Percentiles rank a stretch among this genome's conserved stretches.
phyloP scores from a whole-genome alignment of 495 filamentous ascomycete species.

The Neurospora hispaniola region DNA sequence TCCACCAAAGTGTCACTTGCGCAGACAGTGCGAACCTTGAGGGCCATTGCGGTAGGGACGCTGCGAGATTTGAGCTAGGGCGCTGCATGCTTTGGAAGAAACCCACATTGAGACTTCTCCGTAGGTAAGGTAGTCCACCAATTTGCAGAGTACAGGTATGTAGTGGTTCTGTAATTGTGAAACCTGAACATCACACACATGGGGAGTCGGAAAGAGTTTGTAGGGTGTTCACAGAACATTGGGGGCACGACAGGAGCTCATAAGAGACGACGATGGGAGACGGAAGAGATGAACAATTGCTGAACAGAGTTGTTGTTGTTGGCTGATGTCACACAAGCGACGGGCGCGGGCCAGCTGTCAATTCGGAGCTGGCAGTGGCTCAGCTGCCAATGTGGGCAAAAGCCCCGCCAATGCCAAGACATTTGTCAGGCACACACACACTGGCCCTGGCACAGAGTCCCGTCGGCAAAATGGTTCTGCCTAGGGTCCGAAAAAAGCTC shows the following conservation, averaged over 20 bases:
- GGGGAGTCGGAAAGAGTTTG: background rate
- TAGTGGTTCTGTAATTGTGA: background rate
- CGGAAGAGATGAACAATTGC: no score
- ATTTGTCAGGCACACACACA: background rate
- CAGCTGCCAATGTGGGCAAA: background rate
- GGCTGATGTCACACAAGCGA: background rate
- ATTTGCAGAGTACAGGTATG: background rate
- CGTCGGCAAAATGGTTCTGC: constrained; percentile 21
- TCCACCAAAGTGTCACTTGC: background rate
- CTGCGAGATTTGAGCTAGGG: background rate
- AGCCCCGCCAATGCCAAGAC: background rate
- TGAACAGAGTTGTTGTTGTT: background rate
- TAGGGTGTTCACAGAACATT: no score
- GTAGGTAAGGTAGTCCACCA: background rate
- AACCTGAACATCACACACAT: background rate
- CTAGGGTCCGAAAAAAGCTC: constrained; percentile 12
- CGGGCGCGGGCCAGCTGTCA: background rate
- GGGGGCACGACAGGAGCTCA: no score
- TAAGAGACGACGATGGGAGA: no score
- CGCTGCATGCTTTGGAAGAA: background rate
- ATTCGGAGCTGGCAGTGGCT: background rate
- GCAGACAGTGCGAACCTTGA: background rate
- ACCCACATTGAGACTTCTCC: background rate
- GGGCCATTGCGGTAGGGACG: background rate
- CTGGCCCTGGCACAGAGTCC: background rate